Conservation (phyloP, 1,284 basidiomycete species). For the Spongiforma sp. region DNA sequence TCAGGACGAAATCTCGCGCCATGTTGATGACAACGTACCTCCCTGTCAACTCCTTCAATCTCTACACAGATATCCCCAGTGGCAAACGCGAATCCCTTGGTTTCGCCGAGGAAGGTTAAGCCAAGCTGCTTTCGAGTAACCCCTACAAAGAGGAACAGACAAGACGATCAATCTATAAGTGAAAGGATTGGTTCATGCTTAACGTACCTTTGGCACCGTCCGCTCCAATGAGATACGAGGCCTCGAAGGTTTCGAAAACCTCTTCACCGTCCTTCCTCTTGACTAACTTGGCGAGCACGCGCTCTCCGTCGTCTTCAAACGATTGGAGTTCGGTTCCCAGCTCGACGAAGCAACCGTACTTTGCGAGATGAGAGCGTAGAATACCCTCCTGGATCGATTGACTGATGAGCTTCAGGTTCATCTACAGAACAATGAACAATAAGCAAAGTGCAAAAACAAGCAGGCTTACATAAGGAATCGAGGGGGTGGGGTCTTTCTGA, state of each 20-base stretch:
- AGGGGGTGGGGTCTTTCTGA: slow-evolving; percentile 26
- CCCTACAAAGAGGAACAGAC: no score
- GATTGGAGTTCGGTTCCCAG: slow-evolving; percentile 37
- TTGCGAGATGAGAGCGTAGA: no score
- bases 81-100: no score
- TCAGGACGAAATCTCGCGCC: slow-evolving; percentile 3
- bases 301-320: slow-evolving; percentile 36
- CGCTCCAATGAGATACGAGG: no score
- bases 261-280: no score
- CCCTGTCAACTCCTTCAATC: slow-evolving; percentile 36
- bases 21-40: slow-evolving; percentile 30
- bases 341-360: no score
- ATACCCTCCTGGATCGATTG: slow-evolving; percentile 39
- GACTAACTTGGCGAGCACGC: no score
- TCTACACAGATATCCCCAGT: slow-evolving; percentile 47
- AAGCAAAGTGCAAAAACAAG: neutral
- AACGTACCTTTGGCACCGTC: no score
- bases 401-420: slow-evolving; percentile 28
- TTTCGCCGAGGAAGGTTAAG: no score
- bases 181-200: no score
- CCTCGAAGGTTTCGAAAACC: slow-evolving; percentile 24
- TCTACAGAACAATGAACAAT: slow-evolving; percentile 6
- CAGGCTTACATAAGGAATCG: slow-evolving; percentile 32
- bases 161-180: no score
- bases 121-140: no score